Percentiles rank a stretch among this genome's conserved stretches.
phyloP scores from a whole-genome alignment of 495 filamentous ascomycete genomes.

The Letharia columbiana region DNA sequence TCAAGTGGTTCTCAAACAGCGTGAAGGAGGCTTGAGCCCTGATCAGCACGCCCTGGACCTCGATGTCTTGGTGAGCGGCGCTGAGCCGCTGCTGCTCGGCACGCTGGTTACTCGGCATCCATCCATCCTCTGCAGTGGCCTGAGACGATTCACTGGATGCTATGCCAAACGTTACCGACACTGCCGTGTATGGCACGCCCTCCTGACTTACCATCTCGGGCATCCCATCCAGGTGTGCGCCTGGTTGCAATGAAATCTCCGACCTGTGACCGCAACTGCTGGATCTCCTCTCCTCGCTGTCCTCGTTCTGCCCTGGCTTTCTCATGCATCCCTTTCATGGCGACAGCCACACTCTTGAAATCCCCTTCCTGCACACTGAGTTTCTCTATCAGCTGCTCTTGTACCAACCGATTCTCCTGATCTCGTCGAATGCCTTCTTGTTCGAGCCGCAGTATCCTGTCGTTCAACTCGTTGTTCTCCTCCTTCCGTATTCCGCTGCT shows the following conservation, averaged over 20 bases:
- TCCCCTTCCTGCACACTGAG: slow-evolving; percentile 10
- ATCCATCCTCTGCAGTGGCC: slow-evolving; percentile 13
- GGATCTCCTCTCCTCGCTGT: slow-evolving; percentile 14
- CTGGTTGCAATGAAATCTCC: slow-evolving; percentile 3
- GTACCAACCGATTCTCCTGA: slow-evolving; percentile 1
- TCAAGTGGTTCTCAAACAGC: slow-evolving; percentile 25
- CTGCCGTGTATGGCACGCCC: neutral
- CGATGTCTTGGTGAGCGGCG: neutral
- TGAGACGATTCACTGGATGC: slow-evolving; percentile 4
- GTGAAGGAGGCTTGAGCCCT: slow-evolving; percentile 11
- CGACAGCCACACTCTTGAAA: slow-evolving; percentile 6
- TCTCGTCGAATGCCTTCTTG: slow-evolving; percentile 12
- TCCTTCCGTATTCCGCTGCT: slow-evolving; percentile 10
- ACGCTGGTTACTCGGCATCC: neutral
- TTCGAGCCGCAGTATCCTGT: slow-evolving; percentile 13
- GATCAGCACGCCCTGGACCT: neutral
- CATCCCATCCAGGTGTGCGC: neutral
- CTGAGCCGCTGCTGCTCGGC: neutral
- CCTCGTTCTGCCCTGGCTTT: slow-evolving; percentile 3
- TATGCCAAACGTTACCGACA: neutral
- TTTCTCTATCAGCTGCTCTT: slow-evolving; percentile 11
- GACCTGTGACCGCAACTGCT: slow-evolving; percentile 15
- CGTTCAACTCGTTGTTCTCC: slow-evolving; percentile 19
- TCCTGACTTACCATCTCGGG: slow-evolving; percentile 9
- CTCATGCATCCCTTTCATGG: slow-evolving; percentile 5